These are phyloP conservation scores for Serendipita sp. DNA, from an alignment of 768 basidiomycete genomes.

Conservation along the genomic window DNA sequence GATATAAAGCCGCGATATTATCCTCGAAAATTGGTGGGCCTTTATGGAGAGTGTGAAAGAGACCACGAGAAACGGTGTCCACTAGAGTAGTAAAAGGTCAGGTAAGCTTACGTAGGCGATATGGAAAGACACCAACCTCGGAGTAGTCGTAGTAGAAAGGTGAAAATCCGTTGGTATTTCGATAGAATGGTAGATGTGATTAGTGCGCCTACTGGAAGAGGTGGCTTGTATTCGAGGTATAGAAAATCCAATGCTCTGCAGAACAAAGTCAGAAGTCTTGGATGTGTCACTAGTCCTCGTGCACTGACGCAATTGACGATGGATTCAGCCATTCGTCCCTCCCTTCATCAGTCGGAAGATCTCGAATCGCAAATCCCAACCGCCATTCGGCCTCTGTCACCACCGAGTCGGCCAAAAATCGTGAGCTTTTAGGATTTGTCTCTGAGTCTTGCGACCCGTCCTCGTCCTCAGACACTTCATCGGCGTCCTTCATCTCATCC, in stretches of 20 bases:
- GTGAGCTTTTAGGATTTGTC: slow-evolving; percentile 2
- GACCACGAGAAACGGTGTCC: slow-evolving; percentile 46
- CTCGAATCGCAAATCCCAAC: slow-evolving; percentile 65
- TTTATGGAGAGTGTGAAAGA: slow-evolving; percentile 47
- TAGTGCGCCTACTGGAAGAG: slow-evolving; percentile 54
- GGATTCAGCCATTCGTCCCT: slow-evolving; percentile 72
- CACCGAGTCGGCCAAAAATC: slow-evolving; percentile 12
- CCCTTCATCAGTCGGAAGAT: slow-evolving; percentile 46
- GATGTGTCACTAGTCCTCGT: neutral
- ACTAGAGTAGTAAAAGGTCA: slow-evolving; percentile 35
- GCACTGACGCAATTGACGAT: slow-evolving; percentile 23
- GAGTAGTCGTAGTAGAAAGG: slow-evolving; percentile 60
- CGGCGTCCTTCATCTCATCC: slow-evolving; percentile 19
- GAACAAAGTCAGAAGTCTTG: neutral
- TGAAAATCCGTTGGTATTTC: slow-evolving; percentile 75
- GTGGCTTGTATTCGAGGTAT: slow-evolving; percentile 82
- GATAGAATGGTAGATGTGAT: slow-evolving; percentile 57
- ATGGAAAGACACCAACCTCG: slow-evolving; percentile 39
- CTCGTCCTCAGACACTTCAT: neutral
- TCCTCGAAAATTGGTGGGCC: slow-evolving; percentile 41
- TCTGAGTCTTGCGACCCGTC: neutral
- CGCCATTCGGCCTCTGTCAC: slow-evolving; percentile 22
- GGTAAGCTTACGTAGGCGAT: neutral
- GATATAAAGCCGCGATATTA: slow-evolving; percentile 32
- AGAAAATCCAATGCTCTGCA: slow-evolving; percentile 74